Conservation (phyloP, 139 green algal genomes). For the Closterium sp. region DNA sequence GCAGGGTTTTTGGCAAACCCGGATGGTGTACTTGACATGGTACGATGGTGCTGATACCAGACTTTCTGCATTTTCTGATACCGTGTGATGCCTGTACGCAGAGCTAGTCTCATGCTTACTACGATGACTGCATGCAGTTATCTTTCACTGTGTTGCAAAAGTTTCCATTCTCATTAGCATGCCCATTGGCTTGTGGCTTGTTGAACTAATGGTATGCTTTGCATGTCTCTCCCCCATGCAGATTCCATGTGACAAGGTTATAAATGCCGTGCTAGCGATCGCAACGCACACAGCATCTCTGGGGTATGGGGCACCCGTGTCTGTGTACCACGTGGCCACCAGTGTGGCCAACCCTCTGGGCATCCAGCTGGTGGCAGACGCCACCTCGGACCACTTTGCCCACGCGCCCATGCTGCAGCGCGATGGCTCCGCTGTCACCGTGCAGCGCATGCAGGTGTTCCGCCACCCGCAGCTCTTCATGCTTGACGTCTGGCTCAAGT, state of each 20-base stretch:
- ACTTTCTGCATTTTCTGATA: background rate
- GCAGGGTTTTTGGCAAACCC: background rate
- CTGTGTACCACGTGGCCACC: constrained; percentile 51
- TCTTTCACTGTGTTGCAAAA: background rate
- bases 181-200: background rate
- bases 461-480: constrained; percentile 4
- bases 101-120: background rate
- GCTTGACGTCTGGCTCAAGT: constrained; percentile 39
- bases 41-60: background rate
- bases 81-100: background rate
- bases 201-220: background rate
- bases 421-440: constrained; percentile 9
- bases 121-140: background rate
- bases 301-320: background rate
- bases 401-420: constrained; percentile 22
- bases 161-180: background rate
- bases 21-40: background rate
- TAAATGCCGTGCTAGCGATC: constrained; percentile 48
- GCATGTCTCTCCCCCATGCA: background rate
- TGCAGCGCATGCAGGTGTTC: constrained; percentile 37
- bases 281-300: constrained; percentile 11
- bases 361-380: constrained; percentile 6
- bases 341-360: constrained; percentile 38
- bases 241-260: constrained; percentile 46
- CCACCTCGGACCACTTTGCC: constrained; percentile 34